Evolutionary conservation across 306 rosid genomes (phyloP).

Genomic region (Castanea mollissima): DNA sequence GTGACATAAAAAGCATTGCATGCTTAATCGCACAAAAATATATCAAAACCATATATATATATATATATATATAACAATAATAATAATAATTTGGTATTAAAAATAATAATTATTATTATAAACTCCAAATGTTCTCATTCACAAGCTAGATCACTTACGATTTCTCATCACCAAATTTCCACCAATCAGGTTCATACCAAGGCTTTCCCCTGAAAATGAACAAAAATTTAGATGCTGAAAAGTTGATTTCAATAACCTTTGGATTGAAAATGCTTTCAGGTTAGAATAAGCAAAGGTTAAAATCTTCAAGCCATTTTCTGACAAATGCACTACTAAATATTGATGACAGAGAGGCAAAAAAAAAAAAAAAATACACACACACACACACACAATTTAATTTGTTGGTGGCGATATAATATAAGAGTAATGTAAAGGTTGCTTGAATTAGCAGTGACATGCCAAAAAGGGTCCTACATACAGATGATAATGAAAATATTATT

Average conservation of each 20-base stretch:
- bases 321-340: neutral
- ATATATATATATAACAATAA: neutral
- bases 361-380: too few relatives aligned
- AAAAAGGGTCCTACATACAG: too few relatives aligned
- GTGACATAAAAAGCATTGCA: neutral
- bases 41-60: neutral
- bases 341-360: too few relatives aligned
- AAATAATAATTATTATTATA: neutral
- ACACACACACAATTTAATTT: too few relatives aligned
- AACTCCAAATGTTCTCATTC: conserved; percentile 1
- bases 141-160: conserved; percentile 60
- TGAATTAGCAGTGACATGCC: too few relatives aligned
- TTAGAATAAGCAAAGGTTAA: neutral
- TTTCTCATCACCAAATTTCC: conserved; percentile 98
- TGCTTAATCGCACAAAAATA: neutral
- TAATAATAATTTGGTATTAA: neutral
- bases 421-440: too few relatives aligned
- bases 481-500: too few relatives aligned
- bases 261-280: neutral
- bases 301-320: conserved; percentile 1
- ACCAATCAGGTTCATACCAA: conserved; percentile 99
- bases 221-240: conserved; percentile 14
- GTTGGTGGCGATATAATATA: too few relatives aligned
- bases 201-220: conserved; percentile 69
- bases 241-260: conserved; percentile 17